Evolutionary conservation across 2,329 filamentous ascomycete genomes (phyloP).

Genomic region (Ceratocystiopsis brevicomis): DNA sequence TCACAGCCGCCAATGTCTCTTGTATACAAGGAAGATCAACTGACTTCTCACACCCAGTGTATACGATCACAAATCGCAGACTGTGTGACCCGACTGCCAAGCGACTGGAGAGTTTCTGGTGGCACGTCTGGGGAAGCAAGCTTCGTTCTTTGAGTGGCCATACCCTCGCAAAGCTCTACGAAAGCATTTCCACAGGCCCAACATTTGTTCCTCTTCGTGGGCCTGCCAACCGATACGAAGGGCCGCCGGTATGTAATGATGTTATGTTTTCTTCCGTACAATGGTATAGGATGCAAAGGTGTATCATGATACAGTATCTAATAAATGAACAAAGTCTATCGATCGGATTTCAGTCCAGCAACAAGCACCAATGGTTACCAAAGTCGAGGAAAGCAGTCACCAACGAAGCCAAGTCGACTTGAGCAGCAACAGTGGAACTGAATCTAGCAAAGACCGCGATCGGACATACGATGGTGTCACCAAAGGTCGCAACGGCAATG

Average conservation of each 20-base stretch:
- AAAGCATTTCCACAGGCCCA: constrained; percentile 37
- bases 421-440: no score
- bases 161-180: constrained; percentile 34
- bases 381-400: no score
- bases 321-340: no score
- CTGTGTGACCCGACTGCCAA: constrained; percentile 42
- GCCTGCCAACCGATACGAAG: constrained; percentile 34
- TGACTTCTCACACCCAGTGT: constrained; percentile 20
- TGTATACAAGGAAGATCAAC: background rate
- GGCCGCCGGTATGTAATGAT: constrained; percentile 22
- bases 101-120: constrained; percentile 47
- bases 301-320: no score
- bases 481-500: no score
- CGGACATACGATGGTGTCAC: no score
- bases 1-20: background rate
- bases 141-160: constrained; percentile 31
- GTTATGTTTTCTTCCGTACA: constrained; percentile 4
- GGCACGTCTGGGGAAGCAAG: constrained; percentile 44
- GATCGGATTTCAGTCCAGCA: no score
- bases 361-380: no score
- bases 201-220: constrained; percentile 35
- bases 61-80: constrained; percentile 39
- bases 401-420: no score
- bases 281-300: no score
- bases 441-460: no score